A percentile compares a stretch with the other conserved stretches of the same genome.
Evolutionary conservation across 2,329 filamentous ascomycete genomes (phyloP).

Genomic region (Botrytis aclada): DNA sequence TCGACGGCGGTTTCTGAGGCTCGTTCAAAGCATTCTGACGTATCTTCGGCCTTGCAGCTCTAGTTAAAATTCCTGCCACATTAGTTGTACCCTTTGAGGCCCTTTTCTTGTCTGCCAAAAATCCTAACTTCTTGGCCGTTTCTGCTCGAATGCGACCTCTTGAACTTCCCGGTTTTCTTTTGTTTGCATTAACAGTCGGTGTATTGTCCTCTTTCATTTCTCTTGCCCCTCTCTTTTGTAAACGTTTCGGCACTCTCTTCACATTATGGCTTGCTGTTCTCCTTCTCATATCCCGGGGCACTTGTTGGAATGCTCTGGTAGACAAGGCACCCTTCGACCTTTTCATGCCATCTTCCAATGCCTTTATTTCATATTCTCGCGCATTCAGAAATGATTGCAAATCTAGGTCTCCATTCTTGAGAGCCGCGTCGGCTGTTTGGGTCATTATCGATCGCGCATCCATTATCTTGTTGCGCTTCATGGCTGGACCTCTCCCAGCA

Average conservation of each 20-base stretch:
- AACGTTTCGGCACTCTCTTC: slow-evolving; percentile 76
- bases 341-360: slow-evolving; percentile 78
- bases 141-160: slow-evolving; percentile 65
- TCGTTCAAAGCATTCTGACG: slow-evolving; percentile 67
- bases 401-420: slow-evolving; percentile 74
- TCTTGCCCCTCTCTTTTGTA: slow-evolving; percentile 64
- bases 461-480: slow-evolving; percentile 41
- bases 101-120: slow-evolving; percentile 56
- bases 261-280: slow-evolving; percentile 94
- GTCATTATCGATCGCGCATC: slow-evolving; percentile 47
- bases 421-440: slow-evolving; percentile 42
- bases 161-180: slow-evolving; percentile 58
- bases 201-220: slow-evolving; percentile 92
- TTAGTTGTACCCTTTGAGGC: slow-evolving; percentile 41
- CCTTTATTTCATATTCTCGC: slow-evolving; percentile 84
- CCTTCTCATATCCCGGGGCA: slow-evolving; percentile 79
- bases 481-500: slow-evolving; percentile 28
- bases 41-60: slow-evolving; percentile 59
- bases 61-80: slow-evolving; percentile 38
- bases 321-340: slow-evolving; percentile 61
- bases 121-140: slow-evolving; percentile 67
- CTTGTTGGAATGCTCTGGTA: slow-evolving; percentile 82
- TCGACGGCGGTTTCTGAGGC: slow-evolving; percentile 58
- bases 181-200: slow-evolving; percentile 67
- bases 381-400: slow-evolving; percentile 80